Percentiles rank a stretch among this genome's conserved stretches.
phyloP scores from a whole-genome alignment of 2,329 filamentous ascomycete species.

The Septoria petroselini region DNA sequence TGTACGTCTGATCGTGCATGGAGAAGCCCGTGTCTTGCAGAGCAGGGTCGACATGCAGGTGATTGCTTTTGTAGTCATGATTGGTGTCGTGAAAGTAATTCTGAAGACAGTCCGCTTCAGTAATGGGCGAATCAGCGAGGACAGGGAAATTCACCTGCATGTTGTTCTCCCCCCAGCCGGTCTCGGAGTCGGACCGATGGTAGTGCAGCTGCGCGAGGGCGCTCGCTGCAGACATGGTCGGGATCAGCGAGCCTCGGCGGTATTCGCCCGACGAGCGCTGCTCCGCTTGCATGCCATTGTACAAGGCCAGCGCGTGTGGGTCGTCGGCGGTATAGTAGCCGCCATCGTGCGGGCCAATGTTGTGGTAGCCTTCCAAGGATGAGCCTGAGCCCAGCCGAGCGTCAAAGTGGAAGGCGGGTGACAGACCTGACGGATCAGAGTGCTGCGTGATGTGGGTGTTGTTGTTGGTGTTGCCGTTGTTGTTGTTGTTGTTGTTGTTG shows the following conservation, averaged over 20 bases:
- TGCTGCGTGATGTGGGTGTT: conserved; percentile 31
- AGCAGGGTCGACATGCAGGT: conserved; percentile 39
- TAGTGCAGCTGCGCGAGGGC: conserved; percentile 81
- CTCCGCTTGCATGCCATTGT: conserved; percentile 51
- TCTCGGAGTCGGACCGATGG: conserved; percentile 69
- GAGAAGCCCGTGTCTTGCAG: conserved; percentile 60
- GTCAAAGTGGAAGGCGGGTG: conserved; percentile 37
- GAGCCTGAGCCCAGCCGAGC: conserved; percentile 34
- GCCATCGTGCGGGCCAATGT: conserved; percentile 44
- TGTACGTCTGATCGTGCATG: conserved; percentile 32
- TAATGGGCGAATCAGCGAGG: conserved; percentile 35
- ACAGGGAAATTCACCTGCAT: conserved; percentile 39
- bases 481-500: conserved; percentile 36
- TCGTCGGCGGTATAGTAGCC: conserved; percentile 51
- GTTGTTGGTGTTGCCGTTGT: conserved; percentile 15
- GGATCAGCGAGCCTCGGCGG: conserved; percentile 60
- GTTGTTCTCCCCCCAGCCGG: conserved; percentile 62
- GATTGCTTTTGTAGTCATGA: conserved; percentile 33
- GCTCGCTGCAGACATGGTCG: conserved; percentile 74
- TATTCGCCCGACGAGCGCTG: conserved; percentile 69
- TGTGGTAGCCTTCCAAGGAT: conserved; percentile 39
- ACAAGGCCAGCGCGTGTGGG: conserved; percentile 55
- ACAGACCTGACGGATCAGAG: conserved; percentile 41
- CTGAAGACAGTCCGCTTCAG: conserved; percentile 41
- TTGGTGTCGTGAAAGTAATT: conserved; percentile 39